Percentiles rank a stretch among this genome's conserved stretches.
These are phyloP conservation scores for Alternaria longipes DNA, from an alignment of 2,329 filamentous ascomycete genomes.

Conservation along the genomic window DNA sequence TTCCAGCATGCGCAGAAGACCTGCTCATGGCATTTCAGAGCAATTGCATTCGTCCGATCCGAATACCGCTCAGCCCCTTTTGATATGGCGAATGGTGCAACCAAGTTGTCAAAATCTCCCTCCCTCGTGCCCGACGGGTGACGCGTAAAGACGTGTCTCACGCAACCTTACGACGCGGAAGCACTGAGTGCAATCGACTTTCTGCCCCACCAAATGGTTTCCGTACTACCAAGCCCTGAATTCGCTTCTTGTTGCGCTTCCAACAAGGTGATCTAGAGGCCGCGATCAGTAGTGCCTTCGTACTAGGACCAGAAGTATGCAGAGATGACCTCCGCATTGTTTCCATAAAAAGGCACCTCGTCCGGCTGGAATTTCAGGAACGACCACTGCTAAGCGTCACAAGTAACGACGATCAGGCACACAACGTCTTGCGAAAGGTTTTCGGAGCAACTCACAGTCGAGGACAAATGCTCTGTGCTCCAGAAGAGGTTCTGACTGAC, in stretches of 20 bases:
- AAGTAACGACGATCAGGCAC: slow-evolving; percentile 17
- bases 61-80: background rate
- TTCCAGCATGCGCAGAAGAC: slow-evolving; percentile 4
- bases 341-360: slow-evolving; percentile 12
- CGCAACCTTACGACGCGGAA: slow-evolving; percentile 6
- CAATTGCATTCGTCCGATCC: slow-evolving; percentile 7
- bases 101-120: slow-evolving; percentile 39
- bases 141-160: slow-evolving; percentile 10
- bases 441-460: background rate
- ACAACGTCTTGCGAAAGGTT: slow-evolving; percentile 7
- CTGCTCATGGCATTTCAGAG: slow-evolving; percentile 3
- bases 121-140: slow-evolving; percentile 19
- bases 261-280: background rate
- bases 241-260: slow-evolving; percentile 1
- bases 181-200: slow-evolving; percentile 6
- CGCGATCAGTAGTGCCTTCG: background rate
- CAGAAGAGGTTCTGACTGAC: slow-evolving; percentile 29
- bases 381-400: slow-evolving; percentile 18
- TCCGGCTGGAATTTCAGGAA: slow-evolving; percentile 18
- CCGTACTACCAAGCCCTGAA: background rate
- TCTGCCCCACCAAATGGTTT: background rate
- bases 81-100: slow-evolving; percentile 25
- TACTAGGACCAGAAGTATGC: slow-evolving; percentile 5
- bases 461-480: background rate
- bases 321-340: slow-evolving; percentile 10